phyloP scores from a whole-genome alignment of 371 early-diverging fungal genomes.

The Dichotomocladium elegans region DNA sequence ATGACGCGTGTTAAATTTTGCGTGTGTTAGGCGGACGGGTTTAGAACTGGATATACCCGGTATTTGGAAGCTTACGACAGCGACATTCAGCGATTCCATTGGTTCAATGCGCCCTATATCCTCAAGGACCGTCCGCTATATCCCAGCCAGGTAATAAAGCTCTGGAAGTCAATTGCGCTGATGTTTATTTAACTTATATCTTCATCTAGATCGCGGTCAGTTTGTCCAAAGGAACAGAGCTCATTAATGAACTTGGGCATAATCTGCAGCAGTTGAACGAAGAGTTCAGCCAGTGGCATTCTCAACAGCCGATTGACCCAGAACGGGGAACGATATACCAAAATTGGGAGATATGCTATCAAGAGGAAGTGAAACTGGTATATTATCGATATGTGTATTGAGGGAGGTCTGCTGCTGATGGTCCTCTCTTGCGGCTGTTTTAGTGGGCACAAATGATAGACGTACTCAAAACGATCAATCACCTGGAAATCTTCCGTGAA shows the following conservation, averaged over 20 bases:
- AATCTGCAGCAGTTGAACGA: conserved; percentile 3
- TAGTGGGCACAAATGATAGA: conserved; percentile 7
- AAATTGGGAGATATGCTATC: not conserved
- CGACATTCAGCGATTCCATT: conserved; percentile 16
- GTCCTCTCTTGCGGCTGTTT: too few species aligned
- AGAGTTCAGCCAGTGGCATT: not conserved
- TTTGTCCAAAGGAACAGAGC: conserved; percentile 4
- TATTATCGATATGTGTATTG: too few species aligned
- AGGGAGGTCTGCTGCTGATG: too few species aligned
- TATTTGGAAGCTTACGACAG: not conserved
- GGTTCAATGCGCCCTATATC: conserved; percentile 20
- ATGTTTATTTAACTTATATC: not conserved
- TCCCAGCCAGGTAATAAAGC: conserved; percentile 11
- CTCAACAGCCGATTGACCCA: too few species aligned
- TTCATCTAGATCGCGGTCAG: not conserved
- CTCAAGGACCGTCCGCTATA: conserved; percentile 11
- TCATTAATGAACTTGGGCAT: not conserved
- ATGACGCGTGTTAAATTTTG: not conserved
- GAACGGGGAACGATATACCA: not conserved
- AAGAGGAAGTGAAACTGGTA: conserved; percentile 12
- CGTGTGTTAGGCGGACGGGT: not conserved
- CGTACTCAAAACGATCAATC: conserved; percentile 4
- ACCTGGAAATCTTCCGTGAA: conserved; percentile 17
- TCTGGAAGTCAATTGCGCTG: not conserved
- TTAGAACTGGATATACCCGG: not conserved